A percentile compares a stretch with the other conserved stretches of the same genome.
Evolutionary conservation across 2,329 filamentous ascomycete species (phyloP).

Genomic region (Nigrograna mackinnonii): DNA sequence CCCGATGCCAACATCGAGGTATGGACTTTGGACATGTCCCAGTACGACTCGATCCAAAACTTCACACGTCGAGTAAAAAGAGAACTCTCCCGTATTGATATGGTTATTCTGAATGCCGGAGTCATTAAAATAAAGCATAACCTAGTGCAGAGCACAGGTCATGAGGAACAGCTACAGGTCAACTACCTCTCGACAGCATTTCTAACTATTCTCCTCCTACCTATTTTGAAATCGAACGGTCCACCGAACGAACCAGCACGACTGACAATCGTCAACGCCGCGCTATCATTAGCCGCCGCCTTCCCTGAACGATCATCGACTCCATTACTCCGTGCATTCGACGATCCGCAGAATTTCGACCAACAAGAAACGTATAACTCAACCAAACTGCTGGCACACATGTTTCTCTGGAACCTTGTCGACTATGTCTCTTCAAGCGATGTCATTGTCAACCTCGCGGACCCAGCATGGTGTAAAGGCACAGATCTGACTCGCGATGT

Average conservation of each 20-base stretch:
- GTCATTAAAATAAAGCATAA: slow-evolving; percentile 18
- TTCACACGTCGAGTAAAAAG: slow-evolving; percentile 18
- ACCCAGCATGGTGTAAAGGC: slow-evolving; percentile 50
- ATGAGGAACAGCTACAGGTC: slow-evolving; percentile 53
- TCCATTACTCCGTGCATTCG: slow-evolving; percentile 19
- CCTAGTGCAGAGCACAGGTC: slow-evolving; percentile 16
- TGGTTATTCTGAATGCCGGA: slow-evolving; percentile 42
- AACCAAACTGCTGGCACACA: slow-evolving; percentile 19
- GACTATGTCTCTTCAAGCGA: slow-evolving; percentile 17
- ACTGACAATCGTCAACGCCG: slow-evolving; percentile 14
- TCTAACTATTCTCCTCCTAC: slow-evolving; percentile 53
- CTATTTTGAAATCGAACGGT: slow-evolving; percentile 21
- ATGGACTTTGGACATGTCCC: slow-evolving; percentile 29
- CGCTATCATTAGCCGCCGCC: background rate
- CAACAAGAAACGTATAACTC: slow-evolving; percentile 15
- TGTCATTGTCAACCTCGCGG: slow-evolving; percentile 50
- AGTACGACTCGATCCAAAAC: slow-evolving; percentile 19
- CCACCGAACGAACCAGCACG: slow-evolving; percentile 6
- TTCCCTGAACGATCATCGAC: slow-evolving; percentile 10
- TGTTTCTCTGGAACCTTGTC: slow-evolving; percentile 19
- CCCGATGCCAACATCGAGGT: slow-evolving; percentile 21
- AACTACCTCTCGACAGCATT: slow-evolving; percentile 60
- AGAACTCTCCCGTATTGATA: slow-evolving; percentile 17
- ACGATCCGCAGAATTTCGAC: slow-evolving; percentile 7
- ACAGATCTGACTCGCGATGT: slow-evolving; percentile 45